These are phyloP conservation scores for Pezicula neosporulosa DNA, from an alignment of 2,329 filamentous ascomycete genomes.

Conservation along the genomic window DNA sequence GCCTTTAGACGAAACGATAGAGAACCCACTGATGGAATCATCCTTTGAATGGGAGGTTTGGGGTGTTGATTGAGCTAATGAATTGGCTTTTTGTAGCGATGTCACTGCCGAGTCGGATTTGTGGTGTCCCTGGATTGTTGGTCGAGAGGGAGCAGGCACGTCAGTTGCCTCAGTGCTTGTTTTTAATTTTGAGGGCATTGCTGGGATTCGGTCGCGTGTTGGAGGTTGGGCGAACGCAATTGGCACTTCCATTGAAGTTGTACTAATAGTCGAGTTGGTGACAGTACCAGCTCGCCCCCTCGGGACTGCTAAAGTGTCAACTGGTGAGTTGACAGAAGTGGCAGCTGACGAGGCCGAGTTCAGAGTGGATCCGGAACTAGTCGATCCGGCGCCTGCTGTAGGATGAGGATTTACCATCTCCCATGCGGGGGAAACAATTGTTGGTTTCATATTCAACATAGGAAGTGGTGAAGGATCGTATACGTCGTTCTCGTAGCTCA, in stretches of 20 bases:
- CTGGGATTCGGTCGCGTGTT: background rate
- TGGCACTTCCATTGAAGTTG: background rate
- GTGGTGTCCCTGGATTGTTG: background rate
- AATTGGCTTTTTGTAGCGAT: background rate
- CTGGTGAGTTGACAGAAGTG: background rate
- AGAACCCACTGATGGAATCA: background rate
- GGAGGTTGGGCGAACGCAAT: background rate
- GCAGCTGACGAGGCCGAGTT: background rate
- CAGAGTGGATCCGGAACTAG: background rate
- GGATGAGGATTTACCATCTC: background rate
- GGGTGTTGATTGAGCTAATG: conserved; percentile 2
- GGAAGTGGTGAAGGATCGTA: background rate
- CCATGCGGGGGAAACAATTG: background rate
- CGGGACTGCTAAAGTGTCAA: background rate
- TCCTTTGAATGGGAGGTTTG: background rate
- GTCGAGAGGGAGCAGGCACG: background rate
- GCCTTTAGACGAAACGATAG: background rate
- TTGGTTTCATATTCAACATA: background rate
- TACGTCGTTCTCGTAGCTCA: background rate
- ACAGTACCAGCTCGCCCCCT: background rate
- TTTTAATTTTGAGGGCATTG: background rate
- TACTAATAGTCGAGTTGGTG: background rate
- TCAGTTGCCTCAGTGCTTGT: background rate
- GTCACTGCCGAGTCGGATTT: conserved; percentile 5
- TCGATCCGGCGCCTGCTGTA: background rate